Evolutionary conservation across 805 yeast species (phyloP), one percentile per base, ranked within the genome.

Genomic region (Cyberlindnera xishuangbannaensis): DNA sequence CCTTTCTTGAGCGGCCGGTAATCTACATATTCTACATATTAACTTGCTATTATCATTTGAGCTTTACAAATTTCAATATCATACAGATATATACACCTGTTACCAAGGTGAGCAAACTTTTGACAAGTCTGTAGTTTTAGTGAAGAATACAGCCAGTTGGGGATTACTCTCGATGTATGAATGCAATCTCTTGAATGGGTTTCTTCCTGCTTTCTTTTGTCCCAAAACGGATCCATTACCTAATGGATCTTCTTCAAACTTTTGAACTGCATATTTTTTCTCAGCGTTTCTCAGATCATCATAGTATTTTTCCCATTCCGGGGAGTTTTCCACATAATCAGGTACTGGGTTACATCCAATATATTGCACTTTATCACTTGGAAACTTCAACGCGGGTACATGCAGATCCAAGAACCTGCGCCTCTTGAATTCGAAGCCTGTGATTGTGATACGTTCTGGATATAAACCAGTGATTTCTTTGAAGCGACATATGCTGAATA

Each of bases 381-480:
- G 65, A 33, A 60, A 68, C 13, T 58, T 62, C 24, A 82, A 53
- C 0, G 79, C 76, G n/a, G 47, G 47, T 10, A 76, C 59, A 56
- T 82, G 92, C 25, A 61, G 51, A 0, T 67, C 47, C 13, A 75
- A 28, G 48, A 83, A 84, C 33, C 95, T 61, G 14, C 52, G 50
- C 34, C 73, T 58, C 48, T 85, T 85, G 57, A 85, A 85, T 28
- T 76, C 86, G 51, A 83, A 83, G 2, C 95, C 92, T 4, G 76
- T 71, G 4, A 85, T 65, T 0, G 76, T 71, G 4, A 83, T 59
- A 2, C 43, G 43, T 1, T 45, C 27, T 0, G 95, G 94, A 40
- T 69, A 78, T 1, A 7, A 15, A 0, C 65, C 61, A 4, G 59
- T 51, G 2, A 66, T 39, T 42, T 78, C 76, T 19, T 67, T 53